These are phyloP conservation scores for Paraphoma chrysanthemicola DNA, from an alignment of 2,329 filamentous ascomycete genomes.

Conservation along the genomic window DNA sequence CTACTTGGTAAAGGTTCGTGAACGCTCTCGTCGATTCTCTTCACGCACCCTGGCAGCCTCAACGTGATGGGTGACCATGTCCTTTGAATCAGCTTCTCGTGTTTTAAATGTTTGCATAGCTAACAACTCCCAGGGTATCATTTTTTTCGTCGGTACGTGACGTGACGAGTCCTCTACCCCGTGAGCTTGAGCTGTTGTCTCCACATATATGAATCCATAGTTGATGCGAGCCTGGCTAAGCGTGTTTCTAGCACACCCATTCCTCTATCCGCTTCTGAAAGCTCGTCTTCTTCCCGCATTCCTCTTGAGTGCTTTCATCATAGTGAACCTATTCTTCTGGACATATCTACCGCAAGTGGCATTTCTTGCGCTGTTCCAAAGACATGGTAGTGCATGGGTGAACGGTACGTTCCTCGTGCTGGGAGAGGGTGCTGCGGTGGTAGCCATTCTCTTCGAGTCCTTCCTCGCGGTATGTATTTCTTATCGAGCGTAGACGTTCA, in stretches of 20 bases:
- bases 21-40: neutral
- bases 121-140: slow-evolving; percentile 67
- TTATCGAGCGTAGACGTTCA: neutral
- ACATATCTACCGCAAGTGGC: slow-evolving; percentile 88
- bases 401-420: slow-evolving; percentile 87
- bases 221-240: no score
- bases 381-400: slow-evolving; percentile 79
- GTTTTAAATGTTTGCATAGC: neutral
- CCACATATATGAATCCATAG: no score
- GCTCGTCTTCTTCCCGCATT: slow-evolving; percentile 80
- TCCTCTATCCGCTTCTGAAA: slow-evolving; percentile 81
- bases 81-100: no score
- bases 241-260: slow-evolving; percentile 63
- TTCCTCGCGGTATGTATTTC: slow-evolving; percentile 52
- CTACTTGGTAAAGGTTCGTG: slow-evolving; percentile 41
- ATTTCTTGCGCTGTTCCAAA: slow-evolving; percentile 89
- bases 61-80: no score
- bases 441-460: slow-evolving; percentile 62
- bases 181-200: no score
- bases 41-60: no score
- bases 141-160: slow-evolving; percentile 68
- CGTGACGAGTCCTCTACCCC: no score
- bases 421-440: slow-evolving; percentile 67
- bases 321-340: slow-evolving; percentile 86
- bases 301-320: slow-evolving; percentile 81